Base-by-base conservation (phyloP, 2,329 filamentous ascomycete genomes). In the Colletotrichum spaethianum region DNA sequence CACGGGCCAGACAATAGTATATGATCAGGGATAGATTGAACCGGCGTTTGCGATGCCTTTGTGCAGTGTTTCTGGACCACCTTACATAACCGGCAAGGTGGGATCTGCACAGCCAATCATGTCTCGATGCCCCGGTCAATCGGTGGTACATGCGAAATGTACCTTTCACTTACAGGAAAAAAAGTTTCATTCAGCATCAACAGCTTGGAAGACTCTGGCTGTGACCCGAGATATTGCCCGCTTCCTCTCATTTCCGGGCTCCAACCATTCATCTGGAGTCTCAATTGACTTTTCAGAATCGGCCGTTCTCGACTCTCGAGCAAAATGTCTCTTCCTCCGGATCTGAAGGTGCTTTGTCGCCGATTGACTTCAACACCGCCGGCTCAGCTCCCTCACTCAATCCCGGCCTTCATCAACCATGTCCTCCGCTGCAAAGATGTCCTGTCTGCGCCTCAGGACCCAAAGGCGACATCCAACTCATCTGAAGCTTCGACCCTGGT, bases 381-480 rank as follows among this genome's bases (percentile, higher is more conserved):
- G n/a, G 84, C 90, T 57, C 91, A 96, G 75, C 90, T 98, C 6
- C 94, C 94, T 68, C 88, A 89, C 65, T 87, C 95, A 61, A 88
- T 93, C 71, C 91, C 93, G 40, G 89, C 90, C 72, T 89, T 98
- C 74, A 89, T 89, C 69, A 85, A 84, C 77, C 87, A 91, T 80
- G 82, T 91, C 44, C 80, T 88, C 67, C 86, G 88, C 64, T 92
- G 89, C 79, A 86, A 86, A 72, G 83, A 83, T 46, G 80, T 93
- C 36, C 85, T 97, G 44, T 93, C 93, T 4, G 84, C 88, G 6
- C 83, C 91, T 9, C 88, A 89, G 40, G 89, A 91, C 65, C 85
- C 89, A 71, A 88, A 89, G 67, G 83, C 85, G 73, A 92, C 92
- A 76, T 86, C 90, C 68, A 89, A 87, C 73, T 83, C 84, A 8